phyloP scores from a whole-genome alignment of 2,329 filamentous ascomycete species.

The Teratosphaeria nubilosa region DNA sequence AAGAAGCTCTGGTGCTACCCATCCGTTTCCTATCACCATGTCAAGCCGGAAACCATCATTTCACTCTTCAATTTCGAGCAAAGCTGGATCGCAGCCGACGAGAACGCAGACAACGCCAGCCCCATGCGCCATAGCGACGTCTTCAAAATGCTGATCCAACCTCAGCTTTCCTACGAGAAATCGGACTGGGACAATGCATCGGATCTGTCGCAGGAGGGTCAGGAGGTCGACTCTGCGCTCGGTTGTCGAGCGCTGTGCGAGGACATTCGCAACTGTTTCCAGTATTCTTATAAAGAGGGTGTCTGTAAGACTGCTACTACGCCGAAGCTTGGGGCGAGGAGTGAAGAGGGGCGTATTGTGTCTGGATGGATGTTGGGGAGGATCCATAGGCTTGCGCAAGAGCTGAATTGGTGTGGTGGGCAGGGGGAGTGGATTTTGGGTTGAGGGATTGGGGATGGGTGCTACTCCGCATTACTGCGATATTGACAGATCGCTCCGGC shows the following conservation, averaged over 20 bases:
- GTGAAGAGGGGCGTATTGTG: not conserved
- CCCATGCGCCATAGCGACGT: constrained; percentile 20
- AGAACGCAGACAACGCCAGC: constrained; percentile 1
- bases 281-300: not conserved
- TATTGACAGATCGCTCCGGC: too few relatives aligned
- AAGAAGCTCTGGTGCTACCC: constrained; percentile 13
- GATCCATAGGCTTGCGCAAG: not conserved
- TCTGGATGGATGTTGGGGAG: not conserved
- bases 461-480: too few relatives aligned
- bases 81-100: not conserved
- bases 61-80: not conserved
- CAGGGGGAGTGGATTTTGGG: not conserved
- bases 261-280: not conserved
- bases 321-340: not conserved
- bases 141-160: constrained; percentile 17
- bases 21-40: constrained; percentile 13
- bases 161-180: constrained; percentile 11
- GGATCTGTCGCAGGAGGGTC: constrained; percentile 2
- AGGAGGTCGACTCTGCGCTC: not conserved
- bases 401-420: not conserved
- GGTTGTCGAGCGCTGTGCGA: not conserved
- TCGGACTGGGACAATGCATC: constrained; percentile 20
- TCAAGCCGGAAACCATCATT: constrained; percentile 8
- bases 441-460: not conserved
- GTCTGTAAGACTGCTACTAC: not conserved